These are phyloP conservation scores for Cymbopogon citratus DNA, from an alignment of 176 grass and related monocot species.

Conservation along the genomic window DNA sequence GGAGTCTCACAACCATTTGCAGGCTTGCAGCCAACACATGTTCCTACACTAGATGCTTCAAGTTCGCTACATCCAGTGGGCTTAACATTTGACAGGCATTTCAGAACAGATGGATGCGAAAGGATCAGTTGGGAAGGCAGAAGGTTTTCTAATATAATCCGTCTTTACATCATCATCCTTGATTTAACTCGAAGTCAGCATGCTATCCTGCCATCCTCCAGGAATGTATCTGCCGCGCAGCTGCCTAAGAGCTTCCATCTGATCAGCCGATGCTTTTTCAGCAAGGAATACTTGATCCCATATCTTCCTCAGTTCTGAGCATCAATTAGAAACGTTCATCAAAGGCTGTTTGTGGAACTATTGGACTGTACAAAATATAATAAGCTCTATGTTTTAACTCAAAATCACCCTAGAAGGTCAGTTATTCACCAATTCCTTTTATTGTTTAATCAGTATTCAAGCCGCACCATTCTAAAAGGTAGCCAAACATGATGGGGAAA, in stretches of 20 bases:
- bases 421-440: neutral
- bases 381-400: neutral
- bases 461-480: neutral
- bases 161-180: slow-evolving; percentile 4
- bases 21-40: neutral
- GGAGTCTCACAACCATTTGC: neutral
- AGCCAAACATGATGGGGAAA: neutral
- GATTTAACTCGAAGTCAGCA: neutral
- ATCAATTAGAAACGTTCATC: neutral
- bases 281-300: slow-evolving; percentile 66
- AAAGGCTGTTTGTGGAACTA: neutral
- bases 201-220: slow-evolving; percentile 45
- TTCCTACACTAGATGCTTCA: neutral
- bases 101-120: neutral
- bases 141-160: neutral
- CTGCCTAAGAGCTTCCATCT: slow-evolving; percentile 36
- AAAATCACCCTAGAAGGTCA: neutral
- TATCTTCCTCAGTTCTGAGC: slow-evolving; percentile 46
- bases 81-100: neutral
- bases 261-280: slow-evolving; percentile 11
- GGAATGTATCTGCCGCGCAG: slow-evolving; percentile 58
- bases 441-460: neutral
- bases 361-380: neutral
- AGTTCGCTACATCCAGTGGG: neutral
- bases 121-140: neutral